Conservation (phyloP, 345 rosid species). For the Aquilaria yunnanensis region DNA sequence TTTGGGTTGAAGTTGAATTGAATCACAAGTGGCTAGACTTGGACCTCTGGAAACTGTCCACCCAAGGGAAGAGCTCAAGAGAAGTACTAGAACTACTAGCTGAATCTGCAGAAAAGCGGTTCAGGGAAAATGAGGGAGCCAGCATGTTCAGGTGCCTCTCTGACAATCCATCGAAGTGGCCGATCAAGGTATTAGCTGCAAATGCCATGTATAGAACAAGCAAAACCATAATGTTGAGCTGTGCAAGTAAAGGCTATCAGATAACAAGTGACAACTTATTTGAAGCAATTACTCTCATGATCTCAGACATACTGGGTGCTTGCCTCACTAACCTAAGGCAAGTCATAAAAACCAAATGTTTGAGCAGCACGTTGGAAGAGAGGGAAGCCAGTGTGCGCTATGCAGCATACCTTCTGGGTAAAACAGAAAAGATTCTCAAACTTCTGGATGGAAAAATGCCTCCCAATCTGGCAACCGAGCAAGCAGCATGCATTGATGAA, state of each 20-base stretch:
- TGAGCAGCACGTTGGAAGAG: constrained; percentile 41
- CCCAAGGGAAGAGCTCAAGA: constrained; percentile 29
- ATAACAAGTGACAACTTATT: constrained; percentile 31
- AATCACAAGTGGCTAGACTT: constrained; percentile 64
- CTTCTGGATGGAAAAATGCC: constrained; percentile 34
- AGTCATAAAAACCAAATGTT: constrained; percentile 48
- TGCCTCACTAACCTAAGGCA: constrained; percentile 63
- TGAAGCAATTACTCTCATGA: constrained; percentile 30
- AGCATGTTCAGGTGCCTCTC: constrained; percentile 23
- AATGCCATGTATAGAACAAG: constrained; percentile 77
- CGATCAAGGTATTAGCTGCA: constrained; percentile 55
- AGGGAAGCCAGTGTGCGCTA: constrained; percentile 49
- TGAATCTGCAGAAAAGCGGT: constrained; percentile 41
- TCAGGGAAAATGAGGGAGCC: constrained; percentile 32
- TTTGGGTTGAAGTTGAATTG: constrained; percentile 65
- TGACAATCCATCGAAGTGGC: constrained; percentile 67
- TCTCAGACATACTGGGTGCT: constrained; percentile 67
- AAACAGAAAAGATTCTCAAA: constrained; percentile 43
- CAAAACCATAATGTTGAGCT: constrained; percentile 41
- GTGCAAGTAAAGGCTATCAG: constrained; percentile 20
- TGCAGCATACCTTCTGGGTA: constrained; percentile 58
- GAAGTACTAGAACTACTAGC: constrained; percentile 50
- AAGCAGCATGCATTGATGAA: constrained; percentile 46
- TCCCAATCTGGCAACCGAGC: constrained; percentile 34
- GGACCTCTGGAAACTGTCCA: constrained; percentile 49